Conservation (phyloP, 441 rosid species). For the Mallotus japonicus region DNA sequence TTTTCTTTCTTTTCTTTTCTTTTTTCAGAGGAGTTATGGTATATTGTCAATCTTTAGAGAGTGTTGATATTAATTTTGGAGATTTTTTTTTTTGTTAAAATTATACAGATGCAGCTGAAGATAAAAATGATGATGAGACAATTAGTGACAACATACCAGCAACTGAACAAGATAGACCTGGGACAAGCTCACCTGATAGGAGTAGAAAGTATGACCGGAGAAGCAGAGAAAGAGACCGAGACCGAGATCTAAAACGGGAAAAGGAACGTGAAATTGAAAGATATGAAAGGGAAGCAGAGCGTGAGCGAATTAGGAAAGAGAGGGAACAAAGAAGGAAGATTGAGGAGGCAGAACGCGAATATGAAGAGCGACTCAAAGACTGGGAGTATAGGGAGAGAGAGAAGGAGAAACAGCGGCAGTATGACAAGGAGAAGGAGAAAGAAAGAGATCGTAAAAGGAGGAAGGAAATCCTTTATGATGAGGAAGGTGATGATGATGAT, state of each 20-base stretch:
- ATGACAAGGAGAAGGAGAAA: slow-evolving; percentile 91
- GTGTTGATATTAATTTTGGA: not conserved
- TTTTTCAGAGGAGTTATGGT: not conserved
- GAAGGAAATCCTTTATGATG: slow-evolving; percentile 80
- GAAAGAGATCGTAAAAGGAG: slow-evolving; percentile 88
- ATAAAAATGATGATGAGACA: slow-evolving; percentile 65
- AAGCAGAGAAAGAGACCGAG: slow-evolving; percentile 73
- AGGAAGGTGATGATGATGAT: slow-evolving; percentile 87
- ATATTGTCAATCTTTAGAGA: not conserved
- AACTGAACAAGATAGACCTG: slow-evolving; percentile 66
- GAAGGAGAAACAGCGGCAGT: slow-evolving; percentile 85
- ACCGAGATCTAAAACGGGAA: slow-evolving; percentile 65
- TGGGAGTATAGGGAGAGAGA: slow-evolving; percentile 97
- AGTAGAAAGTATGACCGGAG: slow-evolving; percentile 70
- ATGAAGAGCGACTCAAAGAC: slow-evolving; percentile 81
- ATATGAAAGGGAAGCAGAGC: slow-evolving; percentile 87
- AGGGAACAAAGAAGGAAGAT: slow-evolving; percentile 90
- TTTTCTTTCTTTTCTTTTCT: not conserved
- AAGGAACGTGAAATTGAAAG: slow-evolving; percentile 89
- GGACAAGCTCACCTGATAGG: slow-evolving; percentile 78
- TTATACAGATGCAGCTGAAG: slow-evolving; percentile 51
- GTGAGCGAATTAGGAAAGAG: slow-evolving; percentile 83
- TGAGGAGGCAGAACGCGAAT: slow-evolving; percentile 91
- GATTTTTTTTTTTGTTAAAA: slow-evolving; percentile 1
- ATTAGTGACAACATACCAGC: slow-evolving; percentile 54